Conservation (phyloP, 805 yeast genomes). For the Lipomyces sp. region DNA sequence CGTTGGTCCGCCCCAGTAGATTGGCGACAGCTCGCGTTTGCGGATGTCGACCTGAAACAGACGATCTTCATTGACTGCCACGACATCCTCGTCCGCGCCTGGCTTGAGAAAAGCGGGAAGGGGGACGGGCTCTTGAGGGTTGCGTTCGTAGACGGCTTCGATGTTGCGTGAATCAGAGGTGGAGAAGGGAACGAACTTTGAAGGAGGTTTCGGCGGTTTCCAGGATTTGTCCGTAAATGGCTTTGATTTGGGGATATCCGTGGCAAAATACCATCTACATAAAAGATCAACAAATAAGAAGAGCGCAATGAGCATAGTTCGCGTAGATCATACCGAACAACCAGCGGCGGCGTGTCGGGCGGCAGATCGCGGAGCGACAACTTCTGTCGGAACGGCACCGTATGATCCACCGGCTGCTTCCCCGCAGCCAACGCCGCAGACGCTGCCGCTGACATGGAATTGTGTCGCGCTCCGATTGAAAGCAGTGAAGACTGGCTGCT, state of each 20-base stretch:
- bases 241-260: slow-evolving; percentile 24
- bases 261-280: slow-evolving; percentile 27
- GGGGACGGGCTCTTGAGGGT: slow-evolving; percentile 10
- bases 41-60: slow-evolving; percentile 68
- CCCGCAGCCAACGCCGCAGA: background rate
- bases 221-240: slow-evolving; percentile 45
- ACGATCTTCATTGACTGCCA: slow-evolving; percentile 77
- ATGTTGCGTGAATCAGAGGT: slow-evolving; percentile 57
- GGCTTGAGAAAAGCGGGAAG: background rate
- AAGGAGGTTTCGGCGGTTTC: slow-evolving; percentile 46
- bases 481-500: too few species aligned
- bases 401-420: slow-evolving; percentile 18
- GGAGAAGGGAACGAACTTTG: slow-evolving; percentile 66
- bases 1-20: slow-evolving; percentile 85
- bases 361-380: slow-evolving; percentile 21
- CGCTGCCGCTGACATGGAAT: background rate
- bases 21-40: slow-evolving; percentile 56
- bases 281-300: background rate
- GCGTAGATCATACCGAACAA: slow-evolving; percentile 11
- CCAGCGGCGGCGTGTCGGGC: slow-evolving; percentile 26
- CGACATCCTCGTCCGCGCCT: slow-evolving; percentile 25
- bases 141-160: slow-evolving; percentile 49
- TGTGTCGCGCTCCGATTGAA: too few species aligned
- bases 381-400: slow-evolving; percentile 24
- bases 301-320: background rate